Percentiles rank a stretch among this genome's conserved stretches.
These are phyloP conservation scores for Nitzschia palea DNA, from an alignment of 108 stramenopile genomes.

Conservation along the genomic window DNA sequence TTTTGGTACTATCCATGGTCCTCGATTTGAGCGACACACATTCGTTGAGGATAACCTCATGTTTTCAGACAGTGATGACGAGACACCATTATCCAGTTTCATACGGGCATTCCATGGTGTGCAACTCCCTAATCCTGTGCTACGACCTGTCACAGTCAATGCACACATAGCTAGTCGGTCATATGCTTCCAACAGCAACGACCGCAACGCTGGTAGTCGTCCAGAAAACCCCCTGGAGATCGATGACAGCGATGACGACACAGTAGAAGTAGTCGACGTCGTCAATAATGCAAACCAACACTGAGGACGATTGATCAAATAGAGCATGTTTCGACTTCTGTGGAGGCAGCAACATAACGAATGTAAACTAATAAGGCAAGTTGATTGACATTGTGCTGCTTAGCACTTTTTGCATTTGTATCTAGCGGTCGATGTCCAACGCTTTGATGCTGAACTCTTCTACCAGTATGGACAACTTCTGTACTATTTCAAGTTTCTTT, in stretches of 20 bases:
- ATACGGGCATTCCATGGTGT: slow-evolving; percentile 11
- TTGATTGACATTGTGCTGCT: too few species aligned
- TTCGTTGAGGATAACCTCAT: neutral
- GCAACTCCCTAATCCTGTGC: neutral
- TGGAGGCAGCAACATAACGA: too few species aligned
- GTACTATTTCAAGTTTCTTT: too few species aligned
- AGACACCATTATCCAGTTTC: slow-evolving; percentile 13
- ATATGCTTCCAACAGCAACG: slow-evolving; percentile 43
- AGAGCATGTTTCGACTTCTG: too few species aligned
- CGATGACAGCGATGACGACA: slow-evolving; percentile 38
- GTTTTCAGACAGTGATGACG: slow-evolving; percentile 20
- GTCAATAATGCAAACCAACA: too few species aligned
- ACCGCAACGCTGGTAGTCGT: slow-evolving; percentile 35
- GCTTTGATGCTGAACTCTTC: too few species aligned
- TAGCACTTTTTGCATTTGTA: too few species aligned
- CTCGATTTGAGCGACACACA: neutral
- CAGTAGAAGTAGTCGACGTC: slow-evolving; percentile 19
- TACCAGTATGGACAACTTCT: too few species aligned
- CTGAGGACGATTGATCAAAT: too few species aligned
- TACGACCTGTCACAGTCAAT: slow-evolving; percentile 18
- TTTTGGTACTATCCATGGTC: neutral
- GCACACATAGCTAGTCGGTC: slow-evolving; percentile 23
- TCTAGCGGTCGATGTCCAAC: too few species aligned
- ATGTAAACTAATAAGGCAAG: too few species aligned
- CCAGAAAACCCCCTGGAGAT: slow-evolving; percentile 51